Percentiles rank a stretch among this genome's conserved stretches.
These are phyloP conservation scores for Chrysosporium queenslandicum DNA, from an alignment of 2,329 filamentous ascomycete species.

Conservation along the genomic window DNA sequence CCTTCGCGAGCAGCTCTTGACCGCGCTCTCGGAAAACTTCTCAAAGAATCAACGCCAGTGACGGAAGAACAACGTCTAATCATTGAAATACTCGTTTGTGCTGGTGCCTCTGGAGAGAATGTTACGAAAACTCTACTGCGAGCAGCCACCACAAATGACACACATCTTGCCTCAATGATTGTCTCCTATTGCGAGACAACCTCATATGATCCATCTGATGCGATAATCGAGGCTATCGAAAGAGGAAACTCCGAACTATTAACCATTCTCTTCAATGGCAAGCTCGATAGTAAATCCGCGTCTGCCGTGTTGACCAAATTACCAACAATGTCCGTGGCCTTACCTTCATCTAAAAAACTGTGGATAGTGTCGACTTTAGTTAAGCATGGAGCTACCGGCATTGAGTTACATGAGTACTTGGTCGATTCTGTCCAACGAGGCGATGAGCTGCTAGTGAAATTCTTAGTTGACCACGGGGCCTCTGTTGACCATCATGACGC, in stretches of 20 bases:
- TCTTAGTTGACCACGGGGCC: conserved; percentile 19
- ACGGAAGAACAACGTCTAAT: conserved; percentile 44
- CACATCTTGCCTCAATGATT: conserved; percentile 48
- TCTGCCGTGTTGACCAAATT: conserved; percentile 35
- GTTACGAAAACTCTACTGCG: conserved; percentile 42
- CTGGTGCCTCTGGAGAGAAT: conserved; percentile 46
- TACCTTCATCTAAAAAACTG: conserved; percentile 16
- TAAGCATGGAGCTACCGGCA: conserved; percentile 17
- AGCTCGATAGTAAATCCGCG: conserved; percentile 36
- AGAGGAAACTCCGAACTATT: conserved; percentile 41
- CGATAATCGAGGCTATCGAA: conserved; percentile 42
- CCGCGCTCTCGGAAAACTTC: conserved; percentile 43
- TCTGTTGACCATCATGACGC: conserved; percentile 22
- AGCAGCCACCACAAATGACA: conserved; percentile 43
- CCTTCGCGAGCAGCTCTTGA: conserved; percentile 43
- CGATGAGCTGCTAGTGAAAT: conserved; percentile 19
- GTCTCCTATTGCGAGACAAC: conserved; percentile 46
- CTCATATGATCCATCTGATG: conserved; percentile 44
- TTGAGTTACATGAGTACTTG: conserved; percentile 18
- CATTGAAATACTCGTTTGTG: conserved; percentile 49
- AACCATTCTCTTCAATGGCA: conserved; percentile 39
- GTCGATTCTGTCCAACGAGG: conserved; percentile 18
- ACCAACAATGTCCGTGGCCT: conserved; percentile 6
- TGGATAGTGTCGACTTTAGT: conserved; percentile 17
- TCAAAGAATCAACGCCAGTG: conserved; percentile 39